A percentile compares a stretch with the other conserved stretches of the same genome.
Conservation (phyloP, 1,139 yeast genomes). For the Zygosaccharomyces pseudobailii region DNA sequence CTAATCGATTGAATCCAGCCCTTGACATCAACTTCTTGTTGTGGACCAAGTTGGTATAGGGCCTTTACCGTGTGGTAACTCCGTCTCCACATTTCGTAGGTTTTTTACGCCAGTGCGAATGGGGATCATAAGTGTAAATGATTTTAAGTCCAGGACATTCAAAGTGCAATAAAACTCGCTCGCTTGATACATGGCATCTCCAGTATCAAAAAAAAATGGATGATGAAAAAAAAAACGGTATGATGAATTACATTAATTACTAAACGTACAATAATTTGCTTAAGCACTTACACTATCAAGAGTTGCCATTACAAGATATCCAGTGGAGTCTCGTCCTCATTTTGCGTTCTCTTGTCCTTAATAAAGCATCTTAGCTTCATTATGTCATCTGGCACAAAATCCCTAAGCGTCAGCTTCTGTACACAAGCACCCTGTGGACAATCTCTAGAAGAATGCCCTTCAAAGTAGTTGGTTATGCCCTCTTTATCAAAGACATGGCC, state of each 20-base stretch:
- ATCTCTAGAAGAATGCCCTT: constrained; percentile 13
- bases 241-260: too few relatives aligned
- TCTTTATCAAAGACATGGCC: constrained; percentile 56
- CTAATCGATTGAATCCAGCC: constrained; percentile 82
- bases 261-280: not conserved
- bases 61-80: constrained; percentile 2
- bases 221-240: too few relatives aligned
- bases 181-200: too few relatives aligned
- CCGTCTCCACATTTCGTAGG: not conserved
- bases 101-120: not conserved
- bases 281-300: not conserved
- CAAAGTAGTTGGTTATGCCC: constrained; percentile 36
- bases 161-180: too few relatives aligned
- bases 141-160: too few relatives aligned
- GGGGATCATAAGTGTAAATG: not conserved
- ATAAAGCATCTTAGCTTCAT: constrained; percentile 27
- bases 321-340: not conserved
- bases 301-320: not conserved
- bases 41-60: not conserved
- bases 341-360: constrained; percentile 27
- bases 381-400: constrained; percentile 27
- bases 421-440: constrained; percentile 35
- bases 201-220: too few relatives aligned
- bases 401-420: constrained; percentile 19
- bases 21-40: constrained; percentile 17